Percentiles rank a stretch among this genome's conserved stretches.
Conservation (phyloP, 225 moss, liverwort and hornwort species). For the Climacium dendroides region DNA sequence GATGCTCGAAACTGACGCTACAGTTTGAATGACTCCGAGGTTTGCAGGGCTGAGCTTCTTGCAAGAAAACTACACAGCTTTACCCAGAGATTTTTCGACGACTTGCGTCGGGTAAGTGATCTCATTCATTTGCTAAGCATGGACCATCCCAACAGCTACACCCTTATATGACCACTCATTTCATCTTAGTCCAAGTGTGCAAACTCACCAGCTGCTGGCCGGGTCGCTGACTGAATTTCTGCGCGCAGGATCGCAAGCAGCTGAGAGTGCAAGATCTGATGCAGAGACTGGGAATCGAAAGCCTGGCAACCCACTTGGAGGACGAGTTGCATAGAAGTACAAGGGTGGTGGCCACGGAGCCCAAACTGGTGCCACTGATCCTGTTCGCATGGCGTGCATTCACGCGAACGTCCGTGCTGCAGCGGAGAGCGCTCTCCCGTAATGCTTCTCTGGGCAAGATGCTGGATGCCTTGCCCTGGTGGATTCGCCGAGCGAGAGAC, state of each 20-base stretch:
- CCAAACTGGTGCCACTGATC: slow-evolving; percentile 49
- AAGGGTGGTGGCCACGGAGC: background rate
- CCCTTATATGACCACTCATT: background rate
- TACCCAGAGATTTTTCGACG: background rate
- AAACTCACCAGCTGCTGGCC: background rate
- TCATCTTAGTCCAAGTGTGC: background rate
- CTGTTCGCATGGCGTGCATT: slow-evolving; percentile 79
- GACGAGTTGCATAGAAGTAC: slow-evolving; percentile 1
- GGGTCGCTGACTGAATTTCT: background rate
- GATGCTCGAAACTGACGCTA: background rate
- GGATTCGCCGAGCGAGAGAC: slow-evolving; percentile 71
- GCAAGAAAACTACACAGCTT: slow-evolving; percentile 9
- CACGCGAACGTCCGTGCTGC: slow-evolving; percentile 38
- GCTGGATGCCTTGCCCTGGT: slow-evolving; percentile 81
- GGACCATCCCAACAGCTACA: background rate
- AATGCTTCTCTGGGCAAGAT: slow-evolving; percentile 53
- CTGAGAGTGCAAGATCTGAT: slow-evolving; percentile 15
- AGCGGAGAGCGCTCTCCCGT: slow-evolving; percentile 31
- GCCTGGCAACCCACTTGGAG: background rate
- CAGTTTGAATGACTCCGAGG: background rate
- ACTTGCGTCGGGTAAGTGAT: background rate
- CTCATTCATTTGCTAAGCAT: background rate
- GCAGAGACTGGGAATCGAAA: slow-evolving; percentile 6
- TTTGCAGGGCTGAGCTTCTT: slow-evolving; percentile 28
- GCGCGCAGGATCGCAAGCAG: slow-evolving; percentile 13